Evolutionary conservation across 306 rosid genomes (phyloP), one percentile per base, ranked within the genome.

Genomic region (Sicyos baderoa): DNA sequence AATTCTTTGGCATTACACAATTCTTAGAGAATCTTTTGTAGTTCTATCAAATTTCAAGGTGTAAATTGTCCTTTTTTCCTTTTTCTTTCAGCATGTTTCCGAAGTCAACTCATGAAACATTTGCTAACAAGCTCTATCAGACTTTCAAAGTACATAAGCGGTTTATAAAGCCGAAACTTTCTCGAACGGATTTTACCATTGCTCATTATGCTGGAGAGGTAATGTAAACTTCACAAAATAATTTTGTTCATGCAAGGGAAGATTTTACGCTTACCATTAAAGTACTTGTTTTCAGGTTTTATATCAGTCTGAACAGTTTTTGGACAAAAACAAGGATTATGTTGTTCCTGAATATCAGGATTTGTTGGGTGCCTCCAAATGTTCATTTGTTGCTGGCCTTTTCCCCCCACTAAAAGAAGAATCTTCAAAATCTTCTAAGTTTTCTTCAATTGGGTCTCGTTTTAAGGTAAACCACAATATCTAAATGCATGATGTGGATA

Each of bases 151-250:
- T 9, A 74, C 88, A 94, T 81, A 94, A 86, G 86, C 99, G 99
- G 79, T 94, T 94, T 71, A 27, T 90, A 83, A 94, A 94, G 81
- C 99, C 99, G 53, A 94, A 94, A 83, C 84, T 94, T 66, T 94
- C 99, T 81, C 95, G 97, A 68, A 90, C 99, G 12, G 88, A 94
- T 84, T 94, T 94, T 75, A 80, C 85, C 25, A 85, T 94, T 19
- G 81, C 84, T 65, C 99, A 94, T 76, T 94, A 94, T 85, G 99
- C 99, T 61, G 99, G 99, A 79, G 97, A 94, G 99, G 99, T 94
- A 81, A 57, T 64, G 58, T 54, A 75, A 53, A 66, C 58, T 50
- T 14, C 27, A 68, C 70, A 56, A 37, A 71, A 72, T 48, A 59
- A 76, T 47, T 77, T 82, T 53, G 72, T 75, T 44, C 27, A 64